phyloP scores from a whole-genome alignment of 352 stramenopile species.

The Phytophthora litchii region DNA sequence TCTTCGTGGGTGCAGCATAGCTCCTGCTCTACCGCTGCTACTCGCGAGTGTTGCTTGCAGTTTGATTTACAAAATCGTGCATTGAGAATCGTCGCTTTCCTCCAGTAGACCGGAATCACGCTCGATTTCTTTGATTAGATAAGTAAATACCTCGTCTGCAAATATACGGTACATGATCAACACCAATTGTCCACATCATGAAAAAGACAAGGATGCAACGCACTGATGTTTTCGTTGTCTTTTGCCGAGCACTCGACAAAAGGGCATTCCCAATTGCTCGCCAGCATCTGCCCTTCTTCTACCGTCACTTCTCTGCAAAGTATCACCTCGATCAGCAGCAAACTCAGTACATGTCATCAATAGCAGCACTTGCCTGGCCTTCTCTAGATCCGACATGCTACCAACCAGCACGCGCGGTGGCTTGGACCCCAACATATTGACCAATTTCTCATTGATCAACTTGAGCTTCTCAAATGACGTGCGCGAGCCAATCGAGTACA shows the following conservation, averaged over 20 bases:
- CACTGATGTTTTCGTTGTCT: constrained; percentile 91
- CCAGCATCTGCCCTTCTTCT: constrained; percentile 89
- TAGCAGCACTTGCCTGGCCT: constrained; percentile 67
- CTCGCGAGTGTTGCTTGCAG: constrained; percentile 13
- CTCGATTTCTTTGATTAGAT: constrained; percentile 92
- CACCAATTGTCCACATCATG: constrained; percentile 2
- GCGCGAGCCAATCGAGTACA: constrained; percentile 94
- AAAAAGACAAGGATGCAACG: constrained; percentile 15
- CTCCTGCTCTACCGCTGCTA: constrained; percentile 1
- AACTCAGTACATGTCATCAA: neutral
- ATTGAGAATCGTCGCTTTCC: constrained; percentile 75
- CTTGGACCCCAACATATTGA: constrained; percentile 94
- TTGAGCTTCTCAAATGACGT: constrained; percentile 95
- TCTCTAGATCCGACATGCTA: constrained; percentile 95
- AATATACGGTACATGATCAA: constrained; percentile 9
- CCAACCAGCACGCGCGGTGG: constrained; percentile 94
- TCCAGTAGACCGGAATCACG: constrained; percentile 86
- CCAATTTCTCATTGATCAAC: constrained; percentile 94
- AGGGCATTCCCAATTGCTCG: constrained; percentile 91
- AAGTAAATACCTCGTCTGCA: constrained; percentile 89
- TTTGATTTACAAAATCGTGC: constrained; percentile 76
- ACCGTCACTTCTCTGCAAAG: constrained; percentile 71
- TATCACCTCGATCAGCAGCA: constrained; percentile 13
- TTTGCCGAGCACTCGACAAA: constrained; percentile 96
- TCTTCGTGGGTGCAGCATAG: constrained; percentile 17